A percentile compares a stretch with the other conserved stretches of the same genome.
phyloP scores from a whole-genome alignment of 2,329 filamentous ascomycete genomes.

The Blumeriella jaapii region DNA sequence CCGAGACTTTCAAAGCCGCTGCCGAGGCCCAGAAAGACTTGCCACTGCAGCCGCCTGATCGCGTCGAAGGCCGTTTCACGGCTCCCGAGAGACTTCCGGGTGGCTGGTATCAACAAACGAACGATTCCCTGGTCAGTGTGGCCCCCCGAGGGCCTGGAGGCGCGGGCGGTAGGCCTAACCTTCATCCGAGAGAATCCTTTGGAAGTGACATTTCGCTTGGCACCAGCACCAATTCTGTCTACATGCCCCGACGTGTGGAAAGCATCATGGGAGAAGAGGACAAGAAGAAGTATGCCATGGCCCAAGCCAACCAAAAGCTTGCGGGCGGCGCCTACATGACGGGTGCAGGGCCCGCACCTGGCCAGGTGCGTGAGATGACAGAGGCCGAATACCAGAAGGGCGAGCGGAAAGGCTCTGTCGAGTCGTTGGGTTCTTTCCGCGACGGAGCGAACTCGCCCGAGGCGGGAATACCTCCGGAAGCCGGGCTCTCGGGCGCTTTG shows the following conservation, averaged over 20 bases:
- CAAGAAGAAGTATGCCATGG: constrained; percentile 58
- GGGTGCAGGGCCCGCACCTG: constrained; percentile 28
- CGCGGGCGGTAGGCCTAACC: constrained; percentile 22
- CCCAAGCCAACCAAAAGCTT: constrained; percentile 41
- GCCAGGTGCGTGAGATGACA: constrained; percentile 39
- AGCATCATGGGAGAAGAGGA: constrained; percentile 72
- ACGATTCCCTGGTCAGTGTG: constrained; percentile 54
- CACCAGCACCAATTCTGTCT: constrained; percentile 44
- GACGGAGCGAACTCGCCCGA: constrained; percentile 13
- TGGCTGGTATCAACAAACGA: constrained; percentile 58
- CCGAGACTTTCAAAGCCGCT: constrained; percentile 66
- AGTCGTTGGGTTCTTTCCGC: constrained; percentile 24
- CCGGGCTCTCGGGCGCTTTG: constrained; percentile 9
- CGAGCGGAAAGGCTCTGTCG: constrained; percentile 32
- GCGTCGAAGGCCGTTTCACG: constrained; percentile 68
- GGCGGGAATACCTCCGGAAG: constrained; percentile 9
- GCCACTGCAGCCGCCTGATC: constrained; percentile 60
- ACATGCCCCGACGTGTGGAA: constrained; percentile 47
- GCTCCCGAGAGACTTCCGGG: constrained; percentile 55
- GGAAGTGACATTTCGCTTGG: constrained; percentile 52
- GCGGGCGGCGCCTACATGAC: constrained; percentile 29
- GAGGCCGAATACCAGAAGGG: constrained; percentile 33
- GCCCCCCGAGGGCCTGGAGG: constrained; percentile 29
- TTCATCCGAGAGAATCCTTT: constrained; percentile 50
- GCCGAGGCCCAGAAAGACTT: constrained; percentile 41